Base-by-base conservation (phyloP, 371 early-diverging fungal species). In the Blastocladiella emersonii region DNA sequence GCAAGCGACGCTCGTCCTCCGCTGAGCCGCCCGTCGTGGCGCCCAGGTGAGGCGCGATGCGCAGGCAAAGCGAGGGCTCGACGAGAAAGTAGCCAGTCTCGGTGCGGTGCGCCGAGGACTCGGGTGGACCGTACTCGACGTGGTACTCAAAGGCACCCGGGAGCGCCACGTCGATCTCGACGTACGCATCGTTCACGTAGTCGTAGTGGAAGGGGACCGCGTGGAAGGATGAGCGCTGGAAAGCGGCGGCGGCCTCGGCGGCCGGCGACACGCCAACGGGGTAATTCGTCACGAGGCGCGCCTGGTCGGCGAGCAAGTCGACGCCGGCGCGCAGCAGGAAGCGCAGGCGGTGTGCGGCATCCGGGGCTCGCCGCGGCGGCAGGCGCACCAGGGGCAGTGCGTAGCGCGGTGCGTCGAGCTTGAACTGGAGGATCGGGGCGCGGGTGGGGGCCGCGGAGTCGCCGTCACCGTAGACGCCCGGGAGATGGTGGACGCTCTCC, bases 61-160 rank as follows among this genome's bases (percentile, higher is more conserved):
- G 49, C 6, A 64, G 8, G 17, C 3, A 13, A 32, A 64, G 57
- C 30, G 32, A 5, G 15, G 64, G 64, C 34, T 66, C 65, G 25
- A 55, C 65, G 45, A 66, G 39, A 8, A 53, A 12, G 30, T 12
- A 37, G 10, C 39, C 34, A 6, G 57, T 21, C 64, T 12, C n/a
- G 44, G 19, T 17, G 21, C 3, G 3, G 1, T 23, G 17, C 0
- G 44, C 19, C 5, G 21, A 19, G 7, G 37, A 35, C 56, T 55
- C 53, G 61, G 53, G 35, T 32, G 60, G 71, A 53, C 76, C 70
- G 72, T 88, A 87, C 67, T 85, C 83, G 51, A 93, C 82, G 67
- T 81, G 85, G 73, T 92, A 96, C 69, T 92, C 89, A 69, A 82
- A 96, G 4, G 87, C 89, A 35, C 95, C 95, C 0, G 95, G 79